Evolutionary conservation across 2,329 filamentous ascomycete genomes (phyloP).

Genomic region (Parascedosporium putredinis): DNA sequence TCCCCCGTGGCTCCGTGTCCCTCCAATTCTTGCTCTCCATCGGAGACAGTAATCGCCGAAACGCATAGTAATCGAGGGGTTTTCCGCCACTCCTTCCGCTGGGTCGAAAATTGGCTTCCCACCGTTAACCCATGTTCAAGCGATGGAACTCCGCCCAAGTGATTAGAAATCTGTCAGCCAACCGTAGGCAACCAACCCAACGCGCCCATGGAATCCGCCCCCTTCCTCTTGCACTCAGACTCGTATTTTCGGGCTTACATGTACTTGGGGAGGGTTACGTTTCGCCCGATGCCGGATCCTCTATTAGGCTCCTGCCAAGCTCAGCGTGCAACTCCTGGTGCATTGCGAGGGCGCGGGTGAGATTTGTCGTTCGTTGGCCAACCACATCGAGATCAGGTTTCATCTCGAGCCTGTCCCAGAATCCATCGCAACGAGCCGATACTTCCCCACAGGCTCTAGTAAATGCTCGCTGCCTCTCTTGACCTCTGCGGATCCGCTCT

Average conservation of each 20-base stretch:
- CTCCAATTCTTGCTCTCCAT: background rate
- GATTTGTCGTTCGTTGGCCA: background rate
- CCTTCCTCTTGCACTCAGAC: no score
- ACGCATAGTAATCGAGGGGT: background rate
- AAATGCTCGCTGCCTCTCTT: background rate
- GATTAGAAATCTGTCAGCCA: slow-evolving; percentile 3
- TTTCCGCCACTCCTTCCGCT: background rate
- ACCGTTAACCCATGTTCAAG: background rate
- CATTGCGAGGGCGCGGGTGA: background rate
- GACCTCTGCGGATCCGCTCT: background rate
- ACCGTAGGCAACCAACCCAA: no score
- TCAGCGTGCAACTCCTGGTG: background rate
- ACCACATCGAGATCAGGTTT: background rate
- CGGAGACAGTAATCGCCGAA: background rate
- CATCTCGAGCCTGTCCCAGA: background rate
- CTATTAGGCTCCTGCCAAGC: no score
- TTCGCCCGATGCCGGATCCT: no score
- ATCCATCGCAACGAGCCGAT: background rate
- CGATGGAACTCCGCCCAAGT: background rate
- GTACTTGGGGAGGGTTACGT: no score
- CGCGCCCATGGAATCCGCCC: no score
- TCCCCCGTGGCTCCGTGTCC: no score
- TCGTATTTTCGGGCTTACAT: no score
- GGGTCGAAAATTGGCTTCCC: background rate
- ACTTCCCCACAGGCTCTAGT: background rate